Evolutionary conservation across 2,329 filamentous ascomycete species (phyloP), one percentile per base, ranked within the genome.

Genomic region (Ophiostoma sp.): DNA sequence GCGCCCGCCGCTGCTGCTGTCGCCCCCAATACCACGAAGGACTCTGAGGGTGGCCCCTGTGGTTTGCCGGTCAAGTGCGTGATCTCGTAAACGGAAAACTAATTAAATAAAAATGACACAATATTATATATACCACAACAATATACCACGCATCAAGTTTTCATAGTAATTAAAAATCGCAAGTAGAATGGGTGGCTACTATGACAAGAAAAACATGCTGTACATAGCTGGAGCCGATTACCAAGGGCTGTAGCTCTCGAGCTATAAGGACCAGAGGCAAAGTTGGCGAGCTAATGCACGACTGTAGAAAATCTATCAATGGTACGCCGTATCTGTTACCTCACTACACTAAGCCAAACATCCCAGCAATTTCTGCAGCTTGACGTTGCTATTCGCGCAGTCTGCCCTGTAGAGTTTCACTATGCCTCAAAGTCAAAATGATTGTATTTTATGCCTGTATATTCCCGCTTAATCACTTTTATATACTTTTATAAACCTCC

Each of bases 21-120:
- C 20, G 72, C 75, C 35, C 66, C 71, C 33, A 72, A 75, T 54
- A 54, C 67, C 62, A 23, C 76, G 15, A 71, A 72, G 44, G 27
- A 33, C n/a, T 67, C 68, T 5, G 70, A 73, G 27, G 72, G 67
- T 8, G 72, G 67, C 4, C 73, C 72, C 7, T 74, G 73, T 54
- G 73, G 73, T 1, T 60, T 74, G 72, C 73, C 73, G 4, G 41
- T 67, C 31, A 74, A 74, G 71, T 74, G 73, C 41, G 66, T 74
- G n/a, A 57, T 67, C 17, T 73, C 67, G 36, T 31, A 65, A 20
- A 15, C 23, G 13, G n/a, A 36, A 5, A 6, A 44, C 1, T 41
- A 23, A 62, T 48, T 13, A 67, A 36, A 41, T 41, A 20, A 23
- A 23, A 35, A 27, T 27, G 13, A 33, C 10, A 35, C 67, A 35